These are phyloP conservation scores for Verticillium longisporum DNA, from an alignment of 2,329 filamentous ascomycete genomes.

Conservation along the genomic window DNA sequence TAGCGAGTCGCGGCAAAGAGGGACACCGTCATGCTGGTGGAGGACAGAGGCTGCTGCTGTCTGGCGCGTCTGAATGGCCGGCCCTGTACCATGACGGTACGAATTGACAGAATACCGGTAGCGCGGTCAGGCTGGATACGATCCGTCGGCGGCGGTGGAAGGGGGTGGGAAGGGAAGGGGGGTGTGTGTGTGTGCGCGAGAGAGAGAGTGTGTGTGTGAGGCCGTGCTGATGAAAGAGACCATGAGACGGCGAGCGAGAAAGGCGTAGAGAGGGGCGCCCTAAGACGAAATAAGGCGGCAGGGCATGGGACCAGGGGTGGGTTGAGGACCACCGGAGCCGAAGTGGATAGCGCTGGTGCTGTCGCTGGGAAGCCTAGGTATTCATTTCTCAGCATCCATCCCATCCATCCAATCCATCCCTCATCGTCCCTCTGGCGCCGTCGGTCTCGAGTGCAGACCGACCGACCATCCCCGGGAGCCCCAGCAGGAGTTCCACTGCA, in stretches of 20 bases:
- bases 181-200: background rate
- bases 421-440: background rate
- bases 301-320: background rate
- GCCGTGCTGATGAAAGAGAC: background rate
- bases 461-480: background rate
- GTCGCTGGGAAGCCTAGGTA: background rate
- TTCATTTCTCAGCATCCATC: background rate
- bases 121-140: background rate
- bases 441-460: background rate
- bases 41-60: background rate
- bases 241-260: background rate
- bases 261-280: background rate
- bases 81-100: background rate
- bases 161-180: background rate
- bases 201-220: background rate
- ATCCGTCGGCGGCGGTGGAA: background rate
- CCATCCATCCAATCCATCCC: too few relatives aligned
- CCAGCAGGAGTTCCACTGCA: background rate
- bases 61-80: background rate
- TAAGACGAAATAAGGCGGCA: slow-evolving; percentile 1
- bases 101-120: background rate
- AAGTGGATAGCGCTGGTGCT: background rate
- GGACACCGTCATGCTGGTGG: background rate
- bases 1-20: background rate
- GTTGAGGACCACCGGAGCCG: background rate